Evolutionary conservation across 306 rosid species (phyloP), one percentile per base, ranked within the genome.

Genomic region (peach (Prunus persica)): DNA sequence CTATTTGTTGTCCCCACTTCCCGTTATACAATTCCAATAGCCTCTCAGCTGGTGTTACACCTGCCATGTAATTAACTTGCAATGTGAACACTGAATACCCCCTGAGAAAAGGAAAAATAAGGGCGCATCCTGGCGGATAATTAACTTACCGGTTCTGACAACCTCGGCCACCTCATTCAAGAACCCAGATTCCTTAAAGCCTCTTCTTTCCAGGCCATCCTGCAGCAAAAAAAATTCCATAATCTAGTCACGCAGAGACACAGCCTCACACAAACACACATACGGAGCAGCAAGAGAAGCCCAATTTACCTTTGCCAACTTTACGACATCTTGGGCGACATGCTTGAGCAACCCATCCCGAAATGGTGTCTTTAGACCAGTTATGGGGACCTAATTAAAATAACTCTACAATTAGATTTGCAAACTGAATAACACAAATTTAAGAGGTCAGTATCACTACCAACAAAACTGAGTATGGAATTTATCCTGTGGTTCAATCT

Each of bases 201-300:
- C 99, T 89, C 98, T 88, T 85, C 96, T 86, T 75, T 96, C 97
- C 89, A 96, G 81, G 69, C 99, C 99, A 79, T 92, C 97, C 99
- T 96, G 75, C 27, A 82, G 60, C 22, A 71, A 54, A 77, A 75
- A 24, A 51, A 57, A 78, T 57, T 38, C 38, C 54, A 47, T 32
- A 46, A 73, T 69, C 67, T 65, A 61, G 27, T 6, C 64, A 67
- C 22, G 15, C 34, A 55, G 24, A 69, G 14, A 57, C 15, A 66
- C 54, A 74, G 72, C 64, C 28, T 66, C 61, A 63, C 49, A 73
- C 49, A 73, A 76, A 51, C 79, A 82, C 65, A 74, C 60, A 34
- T 64, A 69, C 12, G 67, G 19, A 71, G 46, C 64, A 71, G 13
- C 65, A 41, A 55, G 22, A 76, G 77, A 41, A 43, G 67, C 56